Percentiles rank a stretch among this genome's conserved stretches.
Conservation (phyloP, 2,329 filamentous ascomycete species). For the Talaromyces sp. region DNA sequence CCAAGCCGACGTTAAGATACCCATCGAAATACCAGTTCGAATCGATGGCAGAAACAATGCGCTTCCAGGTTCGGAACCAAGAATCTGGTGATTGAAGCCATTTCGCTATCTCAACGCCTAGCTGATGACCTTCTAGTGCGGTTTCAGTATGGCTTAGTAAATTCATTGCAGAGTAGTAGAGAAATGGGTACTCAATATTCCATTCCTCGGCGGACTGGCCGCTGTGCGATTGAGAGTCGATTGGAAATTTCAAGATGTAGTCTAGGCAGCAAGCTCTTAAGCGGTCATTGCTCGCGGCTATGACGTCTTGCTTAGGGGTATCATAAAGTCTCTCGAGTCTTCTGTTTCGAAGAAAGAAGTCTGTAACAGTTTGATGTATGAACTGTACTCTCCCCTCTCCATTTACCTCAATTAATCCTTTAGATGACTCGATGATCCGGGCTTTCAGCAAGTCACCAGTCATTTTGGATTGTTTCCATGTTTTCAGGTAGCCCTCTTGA, state of each 20-base stretch:
- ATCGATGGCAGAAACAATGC: not conserved
- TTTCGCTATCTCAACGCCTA: no score
- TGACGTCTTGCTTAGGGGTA: not conserved
- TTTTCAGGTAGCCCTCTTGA: not conserved
- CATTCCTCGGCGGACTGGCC: not conserved
- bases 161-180: not conserved
- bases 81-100: no score
- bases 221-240: not conserved
- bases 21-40: not conserved
- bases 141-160: no score
- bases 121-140: no score
- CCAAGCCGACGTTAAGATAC: not conserved
- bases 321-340: not conserved
- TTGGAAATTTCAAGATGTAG: constrained; percentile 13
- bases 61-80: not conserved
- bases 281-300: not conserved
- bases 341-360: not conserved
- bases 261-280: constrained; percentile 27
- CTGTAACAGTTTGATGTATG: not conserved
- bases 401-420: not conserved
- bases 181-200: not conserved
- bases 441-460: not conserved
- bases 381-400: not conserved
- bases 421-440: not conserved
- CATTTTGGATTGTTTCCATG: not conserved